Conservation (phyloP, 2,329 filamentous ascomycete species). For the Xylaria sp. region DNA sequence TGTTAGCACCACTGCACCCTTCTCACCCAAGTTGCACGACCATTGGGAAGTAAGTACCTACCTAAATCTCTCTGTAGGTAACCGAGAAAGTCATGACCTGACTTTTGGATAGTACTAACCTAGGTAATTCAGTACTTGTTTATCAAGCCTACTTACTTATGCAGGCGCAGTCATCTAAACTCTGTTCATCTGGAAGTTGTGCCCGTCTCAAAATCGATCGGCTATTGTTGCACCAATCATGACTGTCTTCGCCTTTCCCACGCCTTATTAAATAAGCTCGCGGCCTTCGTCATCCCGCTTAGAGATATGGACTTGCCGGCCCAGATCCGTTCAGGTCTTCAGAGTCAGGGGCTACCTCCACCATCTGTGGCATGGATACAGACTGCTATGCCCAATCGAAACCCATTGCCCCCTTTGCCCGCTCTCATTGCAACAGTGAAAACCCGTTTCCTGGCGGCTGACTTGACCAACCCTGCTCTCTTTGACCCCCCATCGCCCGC, state of each 20-base stretch:
- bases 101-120: not conserved
- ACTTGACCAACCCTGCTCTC: constrained; percentile 73
- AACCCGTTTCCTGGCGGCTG: constrained; percentile 80
- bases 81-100: not conserved
- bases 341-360: constrained; percentile 65
- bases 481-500: constrained; percentile 56
- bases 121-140: not conserved
- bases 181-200: not conserved
- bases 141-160: not conserved
- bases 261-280: not conserved
- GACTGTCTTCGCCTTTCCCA: not conserved
- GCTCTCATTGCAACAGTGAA: constrained; percentile 82
- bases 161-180: not conserved
- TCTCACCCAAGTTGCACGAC: not conserved
- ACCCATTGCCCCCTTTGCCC: constrained; percentile 70
- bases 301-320: constrained; percentile 51
- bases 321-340: constrained; percentile 65
- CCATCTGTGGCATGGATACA: constrained; percentile 70
- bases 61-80: too few relatives aligned
- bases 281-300: not conserved
- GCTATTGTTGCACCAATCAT: not conserved
- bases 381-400: constrained; percentile 67
- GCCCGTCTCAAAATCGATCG: not conserved
- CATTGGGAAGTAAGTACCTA: not conserved
- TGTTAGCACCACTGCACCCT: constrained; percentile 40